phyloP scores from a whole-genome alignment of 2,329 filamentous ascomycete genomes.

The Hymenoscyphus fructigenus region DNA sequence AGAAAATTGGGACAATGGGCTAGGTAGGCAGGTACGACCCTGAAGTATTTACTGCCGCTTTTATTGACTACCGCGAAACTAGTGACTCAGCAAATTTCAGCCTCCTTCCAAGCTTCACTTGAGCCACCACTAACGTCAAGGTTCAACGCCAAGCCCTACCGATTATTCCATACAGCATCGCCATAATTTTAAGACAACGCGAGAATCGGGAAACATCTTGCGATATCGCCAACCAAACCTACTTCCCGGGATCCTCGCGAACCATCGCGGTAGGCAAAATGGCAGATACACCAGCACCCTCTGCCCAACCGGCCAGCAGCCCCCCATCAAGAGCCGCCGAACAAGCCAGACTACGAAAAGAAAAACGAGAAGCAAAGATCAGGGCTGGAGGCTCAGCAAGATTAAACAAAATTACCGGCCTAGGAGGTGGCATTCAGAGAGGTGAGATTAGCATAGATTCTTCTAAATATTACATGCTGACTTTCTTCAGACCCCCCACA shows the following conservation, averaged over 20 bases:
- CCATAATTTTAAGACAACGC: background rate
- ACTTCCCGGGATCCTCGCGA: background rate
- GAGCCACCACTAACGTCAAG: background rate
- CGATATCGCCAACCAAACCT: background rate
- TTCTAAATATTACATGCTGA: background rate
- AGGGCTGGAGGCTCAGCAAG: conserved; percentile 67
- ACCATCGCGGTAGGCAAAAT: conserved; percentile 20
- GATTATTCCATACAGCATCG: background rate
- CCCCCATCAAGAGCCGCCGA: conserved; percentile 49
- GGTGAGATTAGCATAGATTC: conserved; percentile 36
- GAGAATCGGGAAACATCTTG: background rate
- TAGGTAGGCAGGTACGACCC: too few species aligned
- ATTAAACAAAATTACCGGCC: conserved; percentile 72
- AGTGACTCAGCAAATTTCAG: too few species aligned
- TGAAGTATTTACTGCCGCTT: too few species aligned
- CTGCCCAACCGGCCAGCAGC: conserved; percentile 26
- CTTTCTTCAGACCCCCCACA: conserved; percentile 31
- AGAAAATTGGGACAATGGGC: too few species aligned
- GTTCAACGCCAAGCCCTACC: background rate
- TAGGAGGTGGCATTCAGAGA: conserved; percentile 58
- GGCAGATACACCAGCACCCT: conserved; percentile 30
- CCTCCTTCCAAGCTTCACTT: too few species aligned
- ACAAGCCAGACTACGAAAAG: conserved; percentile 73
- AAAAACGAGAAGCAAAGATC: conserved; percentile 78
- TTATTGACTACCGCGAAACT: too few species aligned